Conservation (phyloP, 176 grass and related monocot species). For the Oryza longistaminata region DNA sequence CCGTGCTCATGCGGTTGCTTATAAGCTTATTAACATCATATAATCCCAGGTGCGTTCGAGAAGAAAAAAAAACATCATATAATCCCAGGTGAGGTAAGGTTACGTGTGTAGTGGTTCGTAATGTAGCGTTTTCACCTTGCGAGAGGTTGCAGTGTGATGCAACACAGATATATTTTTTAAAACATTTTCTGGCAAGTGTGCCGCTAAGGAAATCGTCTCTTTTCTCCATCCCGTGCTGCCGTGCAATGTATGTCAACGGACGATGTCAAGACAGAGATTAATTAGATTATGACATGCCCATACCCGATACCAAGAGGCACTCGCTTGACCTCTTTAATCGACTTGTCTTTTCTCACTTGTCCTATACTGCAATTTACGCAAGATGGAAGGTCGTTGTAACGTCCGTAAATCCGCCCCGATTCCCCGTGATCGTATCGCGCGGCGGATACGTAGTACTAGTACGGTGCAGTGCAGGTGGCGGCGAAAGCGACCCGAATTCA, state of each 20-base stretch:
- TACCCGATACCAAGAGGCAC: not conserved
- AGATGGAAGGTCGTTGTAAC: not conserved
- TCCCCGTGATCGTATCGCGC: not conserved
- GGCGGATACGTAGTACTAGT: not conserved
- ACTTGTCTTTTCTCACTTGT: not conserved
- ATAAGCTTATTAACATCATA: not conserved
- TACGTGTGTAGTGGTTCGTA: not conserved
- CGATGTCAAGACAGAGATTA: not conserved
- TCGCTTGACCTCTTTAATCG: not conserved
- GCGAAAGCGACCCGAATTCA: not conserved
- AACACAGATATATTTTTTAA: not conserved
- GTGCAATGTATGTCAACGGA: constrained; percentile 4
- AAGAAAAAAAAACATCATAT: too few relatives aligned
- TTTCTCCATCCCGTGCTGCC: not conserved
- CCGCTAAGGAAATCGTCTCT: not conserved
- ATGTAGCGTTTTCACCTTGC: not conserved
- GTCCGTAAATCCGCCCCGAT: not conserved
- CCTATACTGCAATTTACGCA: not conserved
- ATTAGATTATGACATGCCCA: not conserved
- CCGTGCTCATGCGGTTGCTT: too few relatives aligned
- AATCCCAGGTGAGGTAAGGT: not conserved
- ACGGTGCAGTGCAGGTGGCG: not conserved
- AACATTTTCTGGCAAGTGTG: not conserved
- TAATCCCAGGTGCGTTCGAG: too few relatives aligned
- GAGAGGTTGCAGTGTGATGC: not conserved